A percentile compares a stretch with the other conserved stretches of the same genome.
Evolutionary conservation across 257 asterid species (phyloP).

Genomic region (Solanum peruvianum): DNA sequence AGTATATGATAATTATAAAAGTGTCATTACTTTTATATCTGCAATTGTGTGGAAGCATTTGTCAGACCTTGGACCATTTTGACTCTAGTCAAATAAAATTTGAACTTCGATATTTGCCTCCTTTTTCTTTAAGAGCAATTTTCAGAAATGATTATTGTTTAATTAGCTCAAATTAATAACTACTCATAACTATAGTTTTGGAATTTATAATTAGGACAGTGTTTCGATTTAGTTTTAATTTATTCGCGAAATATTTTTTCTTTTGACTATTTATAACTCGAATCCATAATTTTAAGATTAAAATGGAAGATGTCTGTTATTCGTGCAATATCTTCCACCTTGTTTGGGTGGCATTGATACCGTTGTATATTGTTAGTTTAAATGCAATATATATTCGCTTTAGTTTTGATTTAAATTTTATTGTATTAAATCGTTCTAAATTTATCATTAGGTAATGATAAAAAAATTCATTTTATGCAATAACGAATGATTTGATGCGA

Average conservation of each 20-base stretch:
- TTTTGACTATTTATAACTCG: too few relatives aligned
- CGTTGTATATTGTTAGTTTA: neutral
- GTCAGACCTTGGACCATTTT: neutral
- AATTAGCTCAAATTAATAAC: neutral
- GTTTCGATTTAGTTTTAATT: neutral
- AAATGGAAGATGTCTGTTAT: too few relatives aligned
- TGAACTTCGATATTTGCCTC: neutral
- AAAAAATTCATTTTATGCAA: neutral
- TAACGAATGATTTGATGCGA: accelerated
- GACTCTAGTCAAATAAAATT: neutral
- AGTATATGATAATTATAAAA: neutral
- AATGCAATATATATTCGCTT: too few relatives aligned
- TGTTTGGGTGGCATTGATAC: neutral
- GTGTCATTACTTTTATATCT: neutral
- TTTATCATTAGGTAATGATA: too few relatives aligned
- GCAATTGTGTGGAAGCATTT: neutral
- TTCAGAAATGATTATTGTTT: neutral
- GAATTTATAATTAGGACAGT: neutral
- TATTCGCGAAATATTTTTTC: accelerated
- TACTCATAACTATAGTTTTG: too few relatives aligned
- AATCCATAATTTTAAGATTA: too few relatives aligned
- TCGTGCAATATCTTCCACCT: neutral
- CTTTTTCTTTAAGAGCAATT: neutral
- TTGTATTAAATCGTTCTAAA: too few relatives aligned
- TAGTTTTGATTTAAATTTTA: too few relatives aligned